These are phyloP conservation scores for Termitomyces sp. DNA, from an alignment of 768 basidiomycete genomes.

Conservation along the genomic window DNA sequence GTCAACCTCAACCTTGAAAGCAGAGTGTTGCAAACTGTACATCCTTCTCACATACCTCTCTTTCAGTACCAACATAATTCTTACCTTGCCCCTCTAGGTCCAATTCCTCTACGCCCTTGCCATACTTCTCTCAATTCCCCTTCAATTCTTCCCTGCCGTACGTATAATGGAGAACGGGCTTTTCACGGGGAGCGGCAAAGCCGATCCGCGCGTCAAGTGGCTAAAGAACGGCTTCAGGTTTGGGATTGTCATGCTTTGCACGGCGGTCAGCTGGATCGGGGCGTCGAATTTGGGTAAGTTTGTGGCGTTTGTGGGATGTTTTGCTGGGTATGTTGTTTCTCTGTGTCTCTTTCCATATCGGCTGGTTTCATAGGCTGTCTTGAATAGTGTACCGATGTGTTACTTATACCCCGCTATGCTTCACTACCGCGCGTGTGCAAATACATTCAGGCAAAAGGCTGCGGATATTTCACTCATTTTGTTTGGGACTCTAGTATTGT, in stretches of 20 bases:
- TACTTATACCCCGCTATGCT: constrained; percentile 93
- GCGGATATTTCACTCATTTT: constrained; percentile 68
- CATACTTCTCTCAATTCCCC: constrained; percentile 85
- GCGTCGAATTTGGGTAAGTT: constrained; percentile 93
- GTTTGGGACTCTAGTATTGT: constrained; percentile 68
- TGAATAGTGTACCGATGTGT: constrained; percentile 80
- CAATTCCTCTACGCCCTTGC: constrained; percentile 90
- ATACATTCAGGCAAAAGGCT: constrained; percentile 57
- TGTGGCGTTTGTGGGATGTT: constrained; percentile 87
- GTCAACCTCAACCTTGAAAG: constrained; percentile 84
- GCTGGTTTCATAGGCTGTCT: not conserved
- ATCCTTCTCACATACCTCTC: constrained; percentile 23
- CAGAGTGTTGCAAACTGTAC: constrained; percentile 82
- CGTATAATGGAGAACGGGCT: constrained; percentile 96
- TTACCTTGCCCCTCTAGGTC: constrained; percentile 33
- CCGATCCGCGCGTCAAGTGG: constrained; percentile 83
- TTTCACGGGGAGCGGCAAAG: constrained; percentile 85
- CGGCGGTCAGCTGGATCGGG: constrained; percentile 76
- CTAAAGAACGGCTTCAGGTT: constrained; percentile 89
- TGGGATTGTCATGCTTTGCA: constrained; percentile 69
- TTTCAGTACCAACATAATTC: not conserved
- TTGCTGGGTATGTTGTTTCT: constrained; percentile 70
- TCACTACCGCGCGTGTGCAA: constrained; percentile 83
- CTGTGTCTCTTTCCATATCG: not conserved
- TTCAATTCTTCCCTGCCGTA: constrained; percentile 97